Evolutionary conservation across 306 rosid genomes (phyloP), one percentile per base, ranked within the genome.

Genomic region (Hippophae gyantsensis): DNA sequence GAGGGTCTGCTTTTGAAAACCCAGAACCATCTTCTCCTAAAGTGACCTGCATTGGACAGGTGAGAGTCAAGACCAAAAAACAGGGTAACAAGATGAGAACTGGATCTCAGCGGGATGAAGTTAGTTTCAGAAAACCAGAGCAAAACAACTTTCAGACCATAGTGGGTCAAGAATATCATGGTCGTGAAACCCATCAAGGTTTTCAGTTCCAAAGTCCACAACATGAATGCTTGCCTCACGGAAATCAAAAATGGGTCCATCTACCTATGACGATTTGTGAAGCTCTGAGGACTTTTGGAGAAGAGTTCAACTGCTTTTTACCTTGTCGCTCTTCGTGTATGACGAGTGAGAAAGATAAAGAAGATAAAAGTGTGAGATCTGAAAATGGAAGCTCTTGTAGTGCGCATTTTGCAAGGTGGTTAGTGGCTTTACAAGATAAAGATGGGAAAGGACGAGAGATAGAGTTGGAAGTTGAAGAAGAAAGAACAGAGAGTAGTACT

Each of bases 1-100:
- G 87, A 61, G 90, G 77, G 23, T 18, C 23, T 10, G 81, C 75
- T 7, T 87, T 83, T 55, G 96, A 88, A 42, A 92, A 87, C 38
- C 99, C 96, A 8, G 99, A 92, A 42, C 99, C 99, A 0, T 87
- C 99, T 5, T 92, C 99, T 7, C 99, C 99, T 0, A 92, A 92
- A 45, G 99, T 92, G 1, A 92, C 99, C 1, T 92, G 99, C 43
- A 92, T 92, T 63, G 99, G 99, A 0, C 99, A 87, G 56, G 96
- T 87, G 55, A 82, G 99, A 48, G 99, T 87, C 48, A 85, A 86
- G 69, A 87, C 92, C 9, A 92, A 84, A 83, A 87, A 83, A 52
- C 96, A 87, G 32, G 92, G 97, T 56, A 90, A 81, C 83, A 86
- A 82, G 69, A 81, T 90, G 71, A 81, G 90, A 59, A 62, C 81